These are phyloP conservation scores for Hypomyces perniciosus DNA, from an alignment of 2,329 filamentous ascomycete species.

Conservation along the genomic window DNA sequence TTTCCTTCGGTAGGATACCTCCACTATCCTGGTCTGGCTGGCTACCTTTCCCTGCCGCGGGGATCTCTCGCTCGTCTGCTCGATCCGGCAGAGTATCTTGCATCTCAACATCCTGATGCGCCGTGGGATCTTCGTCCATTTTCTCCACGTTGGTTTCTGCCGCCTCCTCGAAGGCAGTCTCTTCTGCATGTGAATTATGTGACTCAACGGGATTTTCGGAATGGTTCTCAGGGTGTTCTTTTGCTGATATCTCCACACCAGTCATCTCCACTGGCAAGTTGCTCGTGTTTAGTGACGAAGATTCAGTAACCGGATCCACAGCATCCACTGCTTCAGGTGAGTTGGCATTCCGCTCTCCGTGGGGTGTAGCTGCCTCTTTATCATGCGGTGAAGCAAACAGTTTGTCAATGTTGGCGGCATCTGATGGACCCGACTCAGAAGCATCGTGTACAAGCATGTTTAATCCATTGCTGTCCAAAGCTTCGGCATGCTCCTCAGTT, in stretches of 20 bases:
- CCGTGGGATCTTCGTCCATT: background rate
- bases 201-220: background rate
- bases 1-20: background rate
- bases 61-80: background rate
- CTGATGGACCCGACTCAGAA: background rate
- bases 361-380: background rate
- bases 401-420: background rate
- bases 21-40: background rate
- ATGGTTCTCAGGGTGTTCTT: background rate
- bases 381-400: background rate
- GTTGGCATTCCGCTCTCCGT: background rate
- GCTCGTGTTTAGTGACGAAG: background rate
- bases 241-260: background rate
- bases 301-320: background rate
- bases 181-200: background rate
- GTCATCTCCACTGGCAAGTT: background rate
- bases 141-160: background rate
- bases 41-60: background rate
- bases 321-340: background rate
- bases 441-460: background rate
- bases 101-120: constrained; percentile 12
- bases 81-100: constrained; percentile 1
- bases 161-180: background rate
- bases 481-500: too few relatives aligned
- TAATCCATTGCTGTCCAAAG: too few relatives aligned